Evolutionary conservation across 345 rosid species (phyloP), one percentile per base, ranked within the genome.

Genomic region (Pseudoturritis turrita): DNA sequence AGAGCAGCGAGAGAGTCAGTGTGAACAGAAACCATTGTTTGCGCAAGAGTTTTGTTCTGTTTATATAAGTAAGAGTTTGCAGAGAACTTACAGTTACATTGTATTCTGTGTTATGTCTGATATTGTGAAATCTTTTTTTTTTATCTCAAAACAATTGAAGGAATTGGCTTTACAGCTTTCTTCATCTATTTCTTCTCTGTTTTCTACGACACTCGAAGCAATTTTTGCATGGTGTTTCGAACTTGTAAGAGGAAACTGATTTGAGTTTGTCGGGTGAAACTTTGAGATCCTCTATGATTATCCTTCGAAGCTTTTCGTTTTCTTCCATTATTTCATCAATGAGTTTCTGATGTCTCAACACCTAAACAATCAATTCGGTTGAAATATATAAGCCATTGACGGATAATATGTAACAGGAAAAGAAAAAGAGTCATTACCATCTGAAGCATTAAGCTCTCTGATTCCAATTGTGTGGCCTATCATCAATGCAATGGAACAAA

Each of bases 151-250:
- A 51, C 63, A 61, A 68, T 44, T 36, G 39, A 76, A 62, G 35
- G 53, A 70, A 70, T 53, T 68, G 57, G 44, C 15, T 56, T 43
- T 47, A 44, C 58, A 52, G 10, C 54, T 49, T 50, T 59, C 46
- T 17, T 73, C 61, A 65, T 65, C 83, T 82, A 65, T 70, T 79
- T 79, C 78, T 87, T 77, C 99, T 88, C 66, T 83, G 96, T 79
- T 87, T 95, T 81, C 99, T 87, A 73, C 96, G 86, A 80, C 96
- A 91, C 59, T 95, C 82, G 19, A 95, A 91, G 79, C 99, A 89
- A 72, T 91, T 86, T 6, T 70, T 55, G 74, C 96, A 89, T 10
- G 88, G 80, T 56, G 83, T 53, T 61, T 62, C 73, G 59, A 53
- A 68, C 69, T 69, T 80, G 46, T 66, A 66, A 14, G 90, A 72